phyloP scores from a whole-genome alignment of 257 asterid species.

The Ilex aquifolium region DNA sequence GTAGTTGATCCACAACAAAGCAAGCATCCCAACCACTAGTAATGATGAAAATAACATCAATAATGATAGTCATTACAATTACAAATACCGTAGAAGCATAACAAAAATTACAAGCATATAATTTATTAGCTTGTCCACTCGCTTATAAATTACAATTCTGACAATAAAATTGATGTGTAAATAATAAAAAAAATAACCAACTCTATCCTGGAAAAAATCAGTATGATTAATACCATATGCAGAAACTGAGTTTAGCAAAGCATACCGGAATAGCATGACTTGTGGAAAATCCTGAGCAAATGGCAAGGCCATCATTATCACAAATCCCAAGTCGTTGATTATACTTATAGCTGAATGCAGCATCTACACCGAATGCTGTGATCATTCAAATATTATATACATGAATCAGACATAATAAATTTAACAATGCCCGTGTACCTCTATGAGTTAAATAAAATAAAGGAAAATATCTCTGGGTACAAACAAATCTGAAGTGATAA shows the following conservation, averaged over 20 bases:
- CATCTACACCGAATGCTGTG: conserved; percentile 94
- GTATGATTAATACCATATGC: not conserved
- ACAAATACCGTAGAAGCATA: too few species aligned
- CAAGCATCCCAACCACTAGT: too few species aligned
- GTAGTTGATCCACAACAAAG: too few species aligned
- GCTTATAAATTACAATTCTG: too few species aligned
- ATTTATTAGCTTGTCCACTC: too few species aligned
- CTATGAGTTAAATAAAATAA: not conserved
- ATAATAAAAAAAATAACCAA: not conserved
- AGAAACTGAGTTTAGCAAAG: conserved; percentile 8
- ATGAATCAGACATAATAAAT: conserved; percentile 1
- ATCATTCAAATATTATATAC: conserved; percentile 11
- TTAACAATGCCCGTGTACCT: too few species aligned
- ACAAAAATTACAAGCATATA: too few species aligned
- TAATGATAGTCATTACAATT: too few species aligned
- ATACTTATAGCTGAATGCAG: conserved; percentile 89
- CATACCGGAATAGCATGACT: conserved; percentile 96
- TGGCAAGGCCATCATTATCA: conserved; percentile 68
- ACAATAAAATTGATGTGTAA: too few species aligned
- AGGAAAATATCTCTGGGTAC: too few species aligned
- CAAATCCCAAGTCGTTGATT: conserved; percentile 76
- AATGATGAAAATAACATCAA: too few species aligned
- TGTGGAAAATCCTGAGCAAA: conserved; percentile 87
- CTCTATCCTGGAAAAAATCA: conserved; percentile 12
- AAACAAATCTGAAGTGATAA: too few species aligned